These are phyloP conservation scores for Arctium lappa DNA, from an alignment of 129 eudicot genomes.

Conservation along the genomic window DNA sequence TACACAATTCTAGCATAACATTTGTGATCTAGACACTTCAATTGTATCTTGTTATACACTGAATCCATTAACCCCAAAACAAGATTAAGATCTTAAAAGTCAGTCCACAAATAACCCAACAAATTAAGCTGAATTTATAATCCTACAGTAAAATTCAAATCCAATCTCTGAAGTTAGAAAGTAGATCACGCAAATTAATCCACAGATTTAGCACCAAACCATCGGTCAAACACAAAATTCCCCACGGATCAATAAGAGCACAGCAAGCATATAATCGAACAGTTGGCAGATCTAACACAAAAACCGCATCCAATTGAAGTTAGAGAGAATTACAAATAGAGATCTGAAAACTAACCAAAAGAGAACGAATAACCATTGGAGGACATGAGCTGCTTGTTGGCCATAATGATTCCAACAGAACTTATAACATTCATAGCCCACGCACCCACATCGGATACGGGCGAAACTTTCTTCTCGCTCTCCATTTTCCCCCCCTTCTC, in stretches of 20 bases:
- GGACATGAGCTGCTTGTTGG: constrained; percentile 93
- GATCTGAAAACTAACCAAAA: constrained; percentile 51
- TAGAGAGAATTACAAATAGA: neutral
- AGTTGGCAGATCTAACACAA: constrained; percentile 5
- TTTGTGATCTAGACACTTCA: constrained; percentile 4
- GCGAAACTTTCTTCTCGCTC: constrained; percentile 55
- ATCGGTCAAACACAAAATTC: neutral
- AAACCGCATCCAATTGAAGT: neutral
- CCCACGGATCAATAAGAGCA: neutral
- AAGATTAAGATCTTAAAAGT: neutral
- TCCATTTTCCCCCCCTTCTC: constrained; percentile 40
- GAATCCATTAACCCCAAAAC: neutral
- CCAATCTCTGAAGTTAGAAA: neutral
- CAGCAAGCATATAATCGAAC: neutral
- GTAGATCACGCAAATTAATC: neutral
- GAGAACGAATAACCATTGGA: constrained; percentile 64
- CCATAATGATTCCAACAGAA: constrained; percentile 92
- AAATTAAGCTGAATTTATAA: neutral
- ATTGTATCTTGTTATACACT: neutral
- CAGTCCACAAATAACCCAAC: neutral
- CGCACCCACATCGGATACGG: constrained; percentile 81
- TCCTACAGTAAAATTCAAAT: neutral
- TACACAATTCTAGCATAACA: constrained; percentile 3
- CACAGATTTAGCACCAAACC: neutral
- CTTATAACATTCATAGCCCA: constrained; percentile 94